phyloP scores from a whole-genome alignment of 2,329 filamentous ascomycete species.

The Aspergillus jensenii region DNA sequence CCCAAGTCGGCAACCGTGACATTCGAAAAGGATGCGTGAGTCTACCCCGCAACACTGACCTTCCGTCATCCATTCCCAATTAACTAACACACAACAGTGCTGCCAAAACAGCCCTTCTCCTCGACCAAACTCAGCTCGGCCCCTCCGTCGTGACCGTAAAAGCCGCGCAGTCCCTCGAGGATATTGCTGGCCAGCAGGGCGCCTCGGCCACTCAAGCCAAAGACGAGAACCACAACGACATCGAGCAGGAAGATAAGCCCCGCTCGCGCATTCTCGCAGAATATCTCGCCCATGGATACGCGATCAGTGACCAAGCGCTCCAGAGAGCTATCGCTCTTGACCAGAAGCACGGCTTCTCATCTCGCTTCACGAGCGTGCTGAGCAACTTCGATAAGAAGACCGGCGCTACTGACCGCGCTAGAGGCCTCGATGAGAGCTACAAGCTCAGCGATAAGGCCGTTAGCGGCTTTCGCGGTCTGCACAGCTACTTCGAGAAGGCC shows the following conservation, averaged over 20 bases:
- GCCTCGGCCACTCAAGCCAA: conserved; percentile 54
- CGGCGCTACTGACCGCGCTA: conserved; percentile 83
- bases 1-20: conserved; percentile 85
- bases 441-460: conserved; percentile 73
- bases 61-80: conserved; percentile 4
- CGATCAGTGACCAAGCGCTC: conserved; percentile 73
- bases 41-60: conserved; percentile 25
- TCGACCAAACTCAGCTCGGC: conserved; percentile 95
- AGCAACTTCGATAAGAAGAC: conserved; percentile 78
- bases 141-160: conserved; percentile 73
- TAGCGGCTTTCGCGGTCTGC: conserved; percentile 65
- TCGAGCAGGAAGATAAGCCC: conserved; percentile 96
- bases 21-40: conserved; percentile 87
- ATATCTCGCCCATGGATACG: conserved; percentile 94
- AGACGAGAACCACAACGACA: conserved; percentile 61
- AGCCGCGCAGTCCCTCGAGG: conserved; percentile 66
- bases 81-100: conserved; percentile 49
- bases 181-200: conserved; percentile 61
- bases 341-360: conserved; percentile 81
- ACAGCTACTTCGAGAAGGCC: conserved; percentile 94
- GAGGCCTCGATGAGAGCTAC: conserved; percentile 80
- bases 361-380: conserved; percentile 75
- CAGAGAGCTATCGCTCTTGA: conserved; percentile 84
- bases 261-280: conserved; percentile 90
- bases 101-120: conserved; percentile 91